Evolutionary conservation across 805 yeast genomes (phyloP).

Genomic region (Allodekkera sacchari): DNA sequence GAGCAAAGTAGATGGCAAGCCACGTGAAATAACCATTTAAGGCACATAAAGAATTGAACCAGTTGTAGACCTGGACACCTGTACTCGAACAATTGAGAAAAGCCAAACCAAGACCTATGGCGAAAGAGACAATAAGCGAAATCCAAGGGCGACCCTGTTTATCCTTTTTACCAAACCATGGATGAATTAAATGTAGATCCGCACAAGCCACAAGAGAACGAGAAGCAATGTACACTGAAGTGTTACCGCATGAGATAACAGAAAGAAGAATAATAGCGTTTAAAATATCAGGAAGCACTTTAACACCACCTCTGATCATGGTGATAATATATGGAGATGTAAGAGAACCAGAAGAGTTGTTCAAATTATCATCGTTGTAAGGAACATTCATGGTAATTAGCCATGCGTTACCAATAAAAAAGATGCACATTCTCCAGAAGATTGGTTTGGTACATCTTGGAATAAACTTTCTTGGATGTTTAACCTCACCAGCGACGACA

Average conservation of each 20-base stretch:
- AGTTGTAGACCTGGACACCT: conserved; percentile 47
- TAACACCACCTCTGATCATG: conserved; percentile 38
- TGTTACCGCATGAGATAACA: conserved; percentile 48
- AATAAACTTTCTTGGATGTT: conserved; percentile 46
- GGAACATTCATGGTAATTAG: conserved; percentile 52
- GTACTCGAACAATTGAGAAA: conserved; percentile 60
- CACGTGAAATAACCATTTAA: conserved; percentile 57
- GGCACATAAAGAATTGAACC: conserved; percentile 58
- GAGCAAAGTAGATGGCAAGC: conserved; percentile 48
- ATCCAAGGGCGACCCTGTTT: conserved; percentile 51
- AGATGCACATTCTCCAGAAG: conserved; percentile 43
- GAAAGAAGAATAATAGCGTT: conserved; percentile 51
- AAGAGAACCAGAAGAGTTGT: conserved; percentile 37
- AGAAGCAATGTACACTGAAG: conserved; percentile 43
- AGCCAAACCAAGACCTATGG: conserved; percentile 45
- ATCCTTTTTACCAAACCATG: conserved; percentile 48
- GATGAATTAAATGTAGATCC: conserved; percentile 49
- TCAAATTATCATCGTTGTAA: conserved; percentile 36
- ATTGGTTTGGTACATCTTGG: conserved; percentile 51
- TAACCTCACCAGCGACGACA: conserved; percentile 50
- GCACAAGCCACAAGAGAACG: conserved; percentile 56
- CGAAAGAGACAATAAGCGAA: conserved; percentile 44
- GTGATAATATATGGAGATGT: conserved; percentile 72
- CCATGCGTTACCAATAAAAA: conserved; percentile 44
- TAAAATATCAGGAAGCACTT: conserved; percentile 52